Evolutionary conservation across 2,329 filamentous ascomycete species (phyloP), one percentile per base, ranked within the genome.

Genomic region (Rhexocercosporidium sp.): DNA sequence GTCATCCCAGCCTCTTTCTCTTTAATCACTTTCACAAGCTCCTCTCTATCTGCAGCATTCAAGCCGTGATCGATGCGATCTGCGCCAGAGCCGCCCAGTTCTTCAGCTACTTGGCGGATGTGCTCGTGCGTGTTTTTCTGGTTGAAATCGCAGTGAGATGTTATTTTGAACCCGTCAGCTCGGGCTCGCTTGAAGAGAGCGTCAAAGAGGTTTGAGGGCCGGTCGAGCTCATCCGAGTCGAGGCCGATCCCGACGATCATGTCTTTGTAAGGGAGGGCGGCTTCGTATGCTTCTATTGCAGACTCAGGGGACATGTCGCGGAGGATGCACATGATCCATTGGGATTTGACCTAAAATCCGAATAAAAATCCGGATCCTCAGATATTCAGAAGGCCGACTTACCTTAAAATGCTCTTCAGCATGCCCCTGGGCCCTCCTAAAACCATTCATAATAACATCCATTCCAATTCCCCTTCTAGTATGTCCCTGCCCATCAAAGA

Each of bases 401-500:
- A 93, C 85, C 46, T 84, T 86, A 6, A 92, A 79, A 68, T 90
- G 85, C 39, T 75, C 76, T 72, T 86, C 81, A 1, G 90, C 91
- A 27, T 86, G 83, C 62, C 78, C 73, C 71, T 88, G 84, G 1
- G 90, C 91, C 2, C 82, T 81, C 0, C 79, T 80, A 73, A 92
- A 88, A 0, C 91, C 92, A 2, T 77, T 77, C 20, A 93, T 82
- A 25, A 93, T 83, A 2, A 85, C 88, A 25, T 84, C 80, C 73
- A 91, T 88, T 3, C 81, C 70, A 3, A 94, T 79, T 4, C 89
- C 89, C n/a, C 90, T 84, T 22, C 80, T 80, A 6, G 86, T 84
- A 78, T 94, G 92, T 1, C 88, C 90, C 78, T 94, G 91, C 1
- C 91, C 90, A 76, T 94, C 92, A 79, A 94, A 93, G 80, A 93